phyloP scores from a whole-genome alignment of 2,329 filamentous ascomycete species.

The Hymenoscyphus albidus region DNA sequence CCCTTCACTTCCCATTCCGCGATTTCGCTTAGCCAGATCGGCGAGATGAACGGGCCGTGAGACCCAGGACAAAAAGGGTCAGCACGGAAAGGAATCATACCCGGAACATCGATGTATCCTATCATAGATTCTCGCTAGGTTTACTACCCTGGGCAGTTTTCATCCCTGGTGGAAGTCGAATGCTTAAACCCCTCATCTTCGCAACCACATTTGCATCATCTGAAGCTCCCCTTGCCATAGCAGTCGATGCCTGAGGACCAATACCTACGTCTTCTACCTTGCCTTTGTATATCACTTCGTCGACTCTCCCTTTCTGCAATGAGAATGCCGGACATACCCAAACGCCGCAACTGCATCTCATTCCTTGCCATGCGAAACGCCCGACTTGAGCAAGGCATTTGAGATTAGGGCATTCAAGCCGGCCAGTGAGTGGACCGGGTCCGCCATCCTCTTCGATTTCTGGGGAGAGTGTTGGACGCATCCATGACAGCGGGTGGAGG shows the following conservation, averaged over 20 bases:
- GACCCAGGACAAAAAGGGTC: neutral
- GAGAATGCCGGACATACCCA: slow-evolving; percentile 93
- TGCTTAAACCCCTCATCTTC: slow-evolving; percentile 38
- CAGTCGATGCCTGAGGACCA: neutral
- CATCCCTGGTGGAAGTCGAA: slow-evolving; percentile 53
- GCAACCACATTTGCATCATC: slow-evolving; percentile 6
- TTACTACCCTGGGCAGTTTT: slow-evolving; percentile 25
- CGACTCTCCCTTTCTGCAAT: slow-evolving; percentile 75
- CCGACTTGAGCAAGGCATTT: slow-evolving; percentile 82
- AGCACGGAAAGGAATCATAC: neutral
- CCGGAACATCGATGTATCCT: neutral
- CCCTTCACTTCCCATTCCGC: neutral
- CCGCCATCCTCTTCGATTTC: slow-evolving; percentile 64
- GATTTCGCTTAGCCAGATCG: neutral
- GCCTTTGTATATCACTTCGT: slow-evolving; percentile 48
- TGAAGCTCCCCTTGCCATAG: slow-evolving; percentile 4
- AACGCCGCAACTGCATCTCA: slow-evolving; percentile 83
- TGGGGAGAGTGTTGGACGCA: slow-evolving; percentile 77
- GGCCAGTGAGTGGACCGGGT: slow-evolving; percentile 39
- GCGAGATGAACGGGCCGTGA: slow-evolving; percentile 1
- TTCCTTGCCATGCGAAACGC: slow-evolving; percentile 93
- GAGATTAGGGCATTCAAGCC: slow-evolving; percentile 73
- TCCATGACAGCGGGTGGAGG: slow-evolving; percentile 90
- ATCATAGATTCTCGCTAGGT: slow-evolving; percentile 26
- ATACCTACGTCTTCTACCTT: slow-evolving; percentile 4